phyloP scores from a whole-genome alignment of 768 basidiomycete species.

The Lentinus tigrinus region DNA sequence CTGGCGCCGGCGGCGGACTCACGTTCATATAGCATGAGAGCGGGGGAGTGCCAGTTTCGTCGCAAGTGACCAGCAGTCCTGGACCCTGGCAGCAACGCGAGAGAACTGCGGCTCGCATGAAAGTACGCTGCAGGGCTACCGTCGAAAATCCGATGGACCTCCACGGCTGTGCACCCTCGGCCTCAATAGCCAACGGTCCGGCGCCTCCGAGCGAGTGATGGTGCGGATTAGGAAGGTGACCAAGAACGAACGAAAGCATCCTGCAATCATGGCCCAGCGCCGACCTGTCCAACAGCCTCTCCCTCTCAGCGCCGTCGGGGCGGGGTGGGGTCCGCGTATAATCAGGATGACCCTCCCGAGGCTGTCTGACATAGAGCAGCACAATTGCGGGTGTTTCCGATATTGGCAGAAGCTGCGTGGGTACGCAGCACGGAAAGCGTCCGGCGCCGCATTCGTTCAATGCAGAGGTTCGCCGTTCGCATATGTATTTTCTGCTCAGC shows the following conservation, averaged over 20 bases:
- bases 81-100: not conserved
- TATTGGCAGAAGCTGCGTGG: not conserved
- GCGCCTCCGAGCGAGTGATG: not conserved
- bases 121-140: not conserved
- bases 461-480: not conserved
- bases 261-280: not conserved
- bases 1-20: not conserved
- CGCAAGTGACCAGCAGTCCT: not conserved
- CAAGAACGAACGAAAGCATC: slow-evolving; percentile 7
- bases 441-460: not conserved
- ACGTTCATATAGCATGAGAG: slow-evolving; percentile 3
- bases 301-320: not conserved
- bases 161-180: slow-evolving; percentile 14
- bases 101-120: not conserved
- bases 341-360: not conserved
- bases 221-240: slow-evolving; percentile 7
- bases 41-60: not conserved
- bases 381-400: not conserved
- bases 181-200: slow-evolving; percentile 3
- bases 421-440: not conserved
- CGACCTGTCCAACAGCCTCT: not conserved
- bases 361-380: not conserved
- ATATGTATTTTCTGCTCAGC: not conserved
- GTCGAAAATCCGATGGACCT: slow-evolving; percentile 8
- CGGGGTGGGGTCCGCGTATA: not conserved